phyloP scores from a whole-genome alignment of 2,329 filamentous ascomycete species.

The Aspergillus pseudoviridinutans region DNA sequence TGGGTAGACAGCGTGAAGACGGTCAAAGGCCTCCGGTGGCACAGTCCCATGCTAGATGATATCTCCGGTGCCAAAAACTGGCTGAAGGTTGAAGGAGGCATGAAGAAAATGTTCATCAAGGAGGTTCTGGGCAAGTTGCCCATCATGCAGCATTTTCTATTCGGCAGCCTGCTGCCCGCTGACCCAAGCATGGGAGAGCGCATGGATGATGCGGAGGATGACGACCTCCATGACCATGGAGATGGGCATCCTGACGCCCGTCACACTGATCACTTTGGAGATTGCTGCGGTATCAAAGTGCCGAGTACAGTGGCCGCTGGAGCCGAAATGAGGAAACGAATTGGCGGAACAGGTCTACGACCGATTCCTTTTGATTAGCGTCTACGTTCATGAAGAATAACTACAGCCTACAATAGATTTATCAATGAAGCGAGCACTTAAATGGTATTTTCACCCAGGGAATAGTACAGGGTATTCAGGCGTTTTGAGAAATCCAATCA shows the following conservation, averaged over 20 bases:
- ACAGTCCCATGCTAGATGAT: conserved; percentile 96
- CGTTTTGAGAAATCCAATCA: neutral
- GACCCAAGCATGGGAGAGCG: conserved; percentile 67
- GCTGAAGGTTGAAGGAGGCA: conserved; percentile 88
- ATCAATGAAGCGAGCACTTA: neutral
- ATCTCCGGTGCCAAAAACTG: conserved; percentile 87
- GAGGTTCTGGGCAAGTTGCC: conserved; percentile 91
- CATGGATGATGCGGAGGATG: conserved; percentile 46
- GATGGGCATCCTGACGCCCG: conserved; percentile 68
- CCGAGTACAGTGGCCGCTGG: conserved; percentile 90
- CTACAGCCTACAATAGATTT: neutral
- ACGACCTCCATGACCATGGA: conserved; percentile 56
- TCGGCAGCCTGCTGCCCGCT: conserved; percentile 79
- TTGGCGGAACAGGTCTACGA: conserved; percentile 62
- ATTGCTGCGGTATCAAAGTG: conserved; percentile 97
- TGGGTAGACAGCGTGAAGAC: conserved; percentile 98
- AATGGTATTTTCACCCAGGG: neutral
- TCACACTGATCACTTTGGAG: conserved; percentile 66
- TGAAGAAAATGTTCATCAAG: conserved; percentile 93
- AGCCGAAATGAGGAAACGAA: conserved; percentile 77
- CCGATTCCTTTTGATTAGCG: conserved; percentile 47
- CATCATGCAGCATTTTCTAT: conserved; percentile 98
- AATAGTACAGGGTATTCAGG: neutral
- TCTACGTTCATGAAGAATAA: neutral
- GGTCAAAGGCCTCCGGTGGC: conserved; percentile 90